A percentile compares a stretch with the other conserved stretches of the same genome.
Conservation (phyloP, 768 basidiomycete species). For the Atractiella rhizophila region DNA sequence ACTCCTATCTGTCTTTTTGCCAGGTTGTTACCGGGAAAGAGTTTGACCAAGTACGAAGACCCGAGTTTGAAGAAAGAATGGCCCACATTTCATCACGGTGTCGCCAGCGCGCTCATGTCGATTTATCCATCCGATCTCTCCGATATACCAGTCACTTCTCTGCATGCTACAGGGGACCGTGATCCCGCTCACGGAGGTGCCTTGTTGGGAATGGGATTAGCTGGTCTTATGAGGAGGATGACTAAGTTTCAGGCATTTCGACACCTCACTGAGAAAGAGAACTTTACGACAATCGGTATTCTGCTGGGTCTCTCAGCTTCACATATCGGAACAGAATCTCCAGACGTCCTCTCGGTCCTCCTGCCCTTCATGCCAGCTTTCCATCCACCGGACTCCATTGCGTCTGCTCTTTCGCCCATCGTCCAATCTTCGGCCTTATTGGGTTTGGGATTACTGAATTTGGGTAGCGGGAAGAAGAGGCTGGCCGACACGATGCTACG, state of each 20-base stretch:
- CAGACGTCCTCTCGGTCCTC: conserved; percentile 67
- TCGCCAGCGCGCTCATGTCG: conserved; percentile 67
- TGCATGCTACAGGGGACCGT: conserved; percentile 73
- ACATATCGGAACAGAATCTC: conserved; percentile 58
- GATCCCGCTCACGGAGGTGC: conserved; percentile 93
- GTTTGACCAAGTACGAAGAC: conserved; percentile 11
- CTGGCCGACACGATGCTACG: conserved; percentile 79
- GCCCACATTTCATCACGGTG: conserved; percentile 98
- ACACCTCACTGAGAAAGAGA: conserved; percentile 86
- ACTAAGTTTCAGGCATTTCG: conserved; percentile 63
- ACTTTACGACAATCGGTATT: conserved; percentile 76
- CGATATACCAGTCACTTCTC: conserved; percentile 78
- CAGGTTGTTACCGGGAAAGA: conserved; percentile 18
- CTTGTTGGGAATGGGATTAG: conserved; percentile 69
- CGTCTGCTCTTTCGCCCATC: conserved; percentile 68
- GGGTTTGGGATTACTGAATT: conserved; percentile 67
- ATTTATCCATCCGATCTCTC: conserved; percentile 46
- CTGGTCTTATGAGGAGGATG: conserved; percentile 70
- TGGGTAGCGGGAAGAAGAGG: conserved; percentile 59
- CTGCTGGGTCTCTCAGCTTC: conserved; percentile 81
- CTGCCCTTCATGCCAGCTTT: conserved; percentile 83
- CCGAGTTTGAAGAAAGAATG: conserved; percentile 33
- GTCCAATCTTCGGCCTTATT: conserved; percentile 71
- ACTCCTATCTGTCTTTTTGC: conserved; percentile 21
- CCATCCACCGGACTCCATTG: conserved; percentile 59